phyloP scores from a whole-genome alignment of 2,329 filamentous ascomycete species.

The Penicillium palitans region DNA sequence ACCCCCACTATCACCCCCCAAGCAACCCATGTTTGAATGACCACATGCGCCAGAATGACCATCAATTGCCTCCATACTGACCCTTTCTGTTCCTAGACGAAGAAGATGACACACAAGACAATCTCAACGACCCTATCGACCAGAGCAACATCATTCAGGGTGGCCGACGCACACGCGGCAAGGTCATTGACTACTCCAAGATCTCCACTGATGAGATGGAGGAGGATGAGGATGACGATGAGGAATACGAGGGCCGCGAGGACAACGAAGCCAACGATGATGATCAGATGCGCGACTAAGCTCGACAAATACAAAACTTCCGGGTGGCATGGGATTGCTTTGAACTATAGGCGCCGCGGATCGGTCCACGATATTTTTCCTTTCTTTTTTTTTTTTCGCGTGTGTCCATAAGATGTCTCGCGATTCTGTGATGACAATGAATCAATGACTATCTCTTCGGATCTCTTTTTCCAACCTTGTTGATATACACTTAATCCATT shows the following conservation, averaged over 20 bases:
- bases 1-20: not conserved
- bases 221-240: conserved; percentile 60
- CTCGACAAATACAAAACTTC: conserved; percentile 14
- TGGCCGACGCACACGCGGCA: conserved; percentile 83
- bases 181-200: conserved; percentile 89
- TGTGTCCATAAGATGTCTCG: conserved; percentile 11
- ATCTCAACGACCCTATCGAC: conserved; percentile 83
- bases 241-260: conserved; percentile 40
- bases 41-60: not conserved
- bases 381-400: not conserved
- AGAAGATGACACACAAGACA: conserved; percentile 72
- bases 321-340: conserved; percentile 20
- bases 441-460: conserved; percentile 19
- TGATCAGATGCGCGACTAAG: conserved; percentile 45
- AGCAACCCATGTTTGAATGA: not conserved
- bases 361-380: not conserved
- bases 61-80: conserved; percentile 24
- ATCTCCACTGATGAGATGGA: conserved; percentile 72
- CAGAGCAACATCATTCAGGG: conserved; percentile 78
- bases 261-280: conserved; percentile 34
- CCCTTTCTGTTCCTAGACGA: conserved; percentile 43
- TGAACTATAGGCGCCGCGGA: conserved; percentile 21
- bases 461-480: not conserved
- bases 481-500: not conserved
- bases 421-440: conserved; percentile 18